Base-by-base conservation (phyloP, 1,284 basidiomycete species). In the Microbotryum lychnidis-dioicae region DNA sequence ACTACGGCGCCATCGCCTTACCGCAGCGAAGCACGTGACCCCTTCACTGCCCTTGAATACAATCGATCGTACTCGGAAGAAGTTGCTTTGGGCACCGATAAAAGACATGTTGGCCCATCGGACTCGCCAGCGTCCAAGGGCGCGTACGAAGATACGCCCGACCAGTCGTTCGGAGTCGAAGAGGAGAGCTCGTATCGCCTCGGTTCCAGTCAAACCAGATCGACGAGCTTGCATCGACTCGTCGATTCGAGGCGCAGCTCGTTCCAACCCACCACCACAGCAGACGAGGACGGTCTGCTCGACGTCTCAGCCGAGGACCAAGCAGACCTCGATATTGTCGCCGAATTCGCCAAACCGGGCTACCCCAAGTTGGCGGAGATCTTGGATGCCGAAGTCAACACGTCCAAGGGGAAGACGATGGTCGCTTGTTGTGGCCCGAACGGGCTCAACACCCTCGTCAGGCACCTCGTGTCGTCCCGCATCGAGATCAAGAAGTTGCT, bases 341-440 rank as follows among this genome's bases (percentile, higher is more conserved):
- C 85, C 10, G 88, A 90, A 74, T 78, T 83, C 59, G 85, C 85
- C 12, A 78, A 83, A 50, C 81, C 83, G 1, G 89, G 89, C 0
- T 83, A 84, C 69, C 89, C 89, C n/a, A 84, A 82, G 68, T 42
- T 72, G 20, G 54, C 60, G 27, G 57, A 61, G 33, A 64, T 70
- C 5, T 31, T 71, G 27, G 64, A 69, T 48, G 65, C 67, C 14
- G 71, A 72, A 52, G 63, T 72, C n/a, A 47, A 57, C 21, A 64
- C 64, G 1, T 65, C 57, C 42, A 52, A 44, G 23, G 70, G 70
- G 29, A 64, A 61, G 58, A 69, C 70, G 27, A 61, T 65, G 21
- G 68, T 72, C 3, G 67, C 67, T 9, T 71, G 71, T 69, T 66
- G 66, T 44, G 71, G 71, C 0, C 71, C 71, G 2, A 57, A 50